Evolutionary conservation across 495 filamentous ascomycete genomes (phyloP).

Genomic region (Tuber calosporum): DNA sequence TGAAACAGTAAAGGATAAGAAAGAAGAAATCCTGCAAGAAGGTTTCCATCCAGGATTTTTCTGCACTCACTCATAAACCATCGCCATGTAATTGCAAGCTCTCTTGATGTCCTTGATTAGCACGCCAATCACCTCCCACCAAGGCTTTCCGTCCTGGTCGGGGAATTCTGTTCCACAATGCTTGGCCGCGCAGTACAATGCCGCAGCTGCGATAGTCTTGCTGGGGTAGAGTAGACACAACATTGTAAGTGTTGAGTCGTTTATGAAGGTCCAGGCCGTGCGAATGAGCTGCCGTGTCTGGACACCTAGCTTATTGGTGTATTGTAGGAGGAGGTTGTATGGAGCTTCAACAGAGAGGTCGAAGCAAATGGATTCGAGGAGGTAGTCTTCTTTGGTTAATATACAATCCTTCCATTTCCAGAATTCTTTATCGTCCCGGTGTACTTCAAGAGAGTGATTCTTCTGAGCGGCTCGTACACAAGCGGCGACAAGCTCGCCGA

Average conservation of each 20-base stretch:
- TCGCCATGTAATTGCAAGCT: constrained; percentile 43
- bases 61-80: constrained; percentile 41
- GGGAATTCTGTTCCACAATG: constrained; percentile 62
- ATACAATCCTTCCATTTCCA: constrained; percentile 96
- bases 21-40: constrained; percentile 46
- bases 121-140: constrained; percentile 72
- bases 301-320: constrained; percentile 60
- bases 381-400: constrained; percentile 76
- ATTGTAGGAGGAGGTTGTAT: constrained; percentile 70
- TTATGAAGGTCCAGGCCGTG: constrained; percentile 83
- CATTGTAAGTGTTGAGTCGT: constrained; percentile 75
- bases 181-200: constrained; percentile 74
- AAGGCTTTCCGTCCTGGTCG: constrained; percentile 65
- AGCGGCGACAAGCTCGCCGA: constrained; percentile 83
- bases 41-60: constrained; percentile 40
- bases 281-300: constrained; percentile 68
- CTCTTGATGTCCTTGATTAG: constrained; percentile 42
- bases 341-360: constrained; percentile 82
- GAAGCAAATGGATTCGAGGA: constrained; percentile 89
- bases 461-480: constrained; percentile 94
- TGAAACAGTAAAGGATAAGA: constrained; percentile 36
- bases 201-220: constrained; percentile 71
- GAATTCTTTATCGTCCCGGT: constrained; percentile 93
- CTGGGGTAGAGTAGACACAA: constrained; percentile 75
- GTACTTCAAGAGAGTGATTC: constrained; percentile 69